Evolutionary conservation across 306 rosid genomes (phyloP), one percentile per base, ranked within the genome.

Genomic region (Cicer pinnatifidum): DNA sequence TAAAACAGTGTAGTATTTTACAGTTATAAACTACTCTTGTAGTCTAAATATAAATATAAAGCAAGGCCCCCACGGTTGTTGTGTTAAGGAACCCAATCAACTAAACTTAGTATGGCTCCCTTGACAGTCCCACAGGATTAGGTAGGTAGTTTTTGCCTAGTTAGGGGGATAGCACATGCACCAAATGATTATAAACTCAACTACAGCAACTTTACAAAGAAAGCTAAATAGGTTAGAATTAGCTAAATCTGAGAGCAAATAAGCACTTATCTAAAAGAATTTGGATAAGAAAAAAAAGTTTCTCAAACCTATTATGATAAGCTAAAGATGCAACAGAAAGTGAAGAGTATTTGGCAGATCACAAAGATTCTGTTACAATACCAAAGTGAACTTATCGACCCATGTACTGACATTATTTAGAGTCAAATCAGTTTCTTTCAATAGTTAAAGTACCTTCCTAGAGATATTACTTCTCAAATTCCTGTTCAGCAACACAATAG

Each of bases 401-500:
- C 33, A 6, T 44, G 11, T 8, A 9, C 11, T 57, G 10, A 33
- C 11, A 33, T 11, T 59, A 33, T 58, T 58, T 7, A 6, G 9
- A 61, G 12, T 61, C 46, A 0, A 12, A 65, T 85, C 89, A 75
- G 92, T 89, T 86, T 91, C 91, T 78, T 91, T 88, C 64, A 89
- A 82, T 75, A 83, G 80, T 91, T 89, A 87, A 81, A 89, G 86
- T 53, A 83, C 54, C 72, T 88, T 90, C 81, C 91, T 81, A 10
- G 93, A 88, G 23, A 81, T 87, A 20, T 77, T 86, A 85, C 81
- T 88, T 33, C 76, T 86, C 87, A 71, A 89, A 84, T 82, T 88
- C 90, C 89, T 88, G 85, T 56, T 45, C 68, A 48, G 20, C 11
- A 37, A 17, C 40, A 33, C 20, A 6, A 16, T 3, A 63, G 52